Evolutionary conservation across 169 alveolate species (phyloP), one percentile per base, ranked within the genome.

Genomic region (Plasmodium yoelii): DNA sequence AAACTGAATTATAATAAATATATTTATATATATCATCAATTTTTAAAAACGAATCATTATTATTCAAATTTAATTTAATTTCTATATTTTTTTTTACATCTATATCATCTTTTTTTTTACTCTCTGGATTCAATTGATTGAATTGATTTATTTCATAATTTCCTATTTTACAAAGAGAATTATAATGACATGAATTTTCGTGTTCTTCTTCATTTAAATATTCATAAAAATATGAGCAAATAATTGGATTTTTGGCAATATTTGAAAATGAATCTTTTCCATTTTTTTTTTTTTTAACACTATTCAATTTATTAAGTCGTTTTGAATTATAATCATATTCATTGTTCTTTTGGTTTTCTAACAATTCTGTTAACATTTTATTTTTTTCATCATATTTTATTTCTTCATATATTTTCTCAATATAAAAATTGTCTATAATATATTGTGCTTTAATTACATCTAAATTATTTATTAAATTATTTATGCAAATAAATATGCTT

Each of bases 401-500:
- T 24, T 64, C 13, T 13, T 63, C 49, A 46, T 75, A 75, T 75
- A 75, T 63, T 34, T 15, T 51, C 19, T 61, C 9, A 49, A 75
- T 60, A 55, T 47, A 59, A 46, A 75, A 63, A 19, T 8, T 18
- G 49, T 75, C 75, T 44, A 75, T 42, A 42, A 75, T 19, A 9
- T 19, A n/a, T 53, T 63, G 75, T 13, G 75, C 72, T 10, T 13
- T 63, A 68, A 75, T 26, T 9, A 75, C 46, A 10, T 75, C 88
- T 61, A 47, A 61, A 61, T 75, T 75, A 39, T 75, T 75, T 10
- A 75, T 75, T 75, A 75, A 75, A 63, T 75, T 75, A 51, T 75
- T 75, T 64, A 75, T 64, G 47, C 88, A 75, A 26, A 75, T 75
- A 63, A 75, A 75, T 63, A 75, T 75, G 75, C 75, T 75, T 34